Percentiles rank a stretch among this genome's conserved stretches.
phyloP scores from a whole-genome alignment of 176 grass and related monocot species.

The Urochloa ruziziensis region DNA sequence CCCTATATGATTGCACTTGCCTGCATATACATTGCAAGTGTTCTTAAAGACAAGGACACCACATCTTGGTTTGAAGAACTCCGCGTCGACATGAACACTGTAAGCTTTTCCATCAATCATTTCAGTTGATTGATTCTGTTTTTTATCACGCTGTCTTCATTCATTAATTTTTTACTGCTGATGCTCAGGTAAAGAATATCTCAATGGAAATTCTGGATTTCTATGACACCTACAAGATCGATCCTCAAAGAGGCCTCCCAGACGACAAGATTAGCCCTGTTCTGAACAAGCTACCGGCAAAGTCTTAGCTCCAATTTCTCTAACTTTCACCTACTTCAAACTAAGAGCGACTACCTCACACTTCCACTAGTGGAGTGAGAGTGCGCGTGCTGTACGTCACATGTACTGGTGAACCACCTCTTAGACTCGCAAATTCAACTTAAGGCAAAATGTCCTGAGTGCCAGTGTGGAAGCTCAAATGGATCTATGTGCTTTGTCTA shows the following conservation, averaged over 20 bases:
- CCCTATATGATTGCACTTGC: conserved; percentile 97
- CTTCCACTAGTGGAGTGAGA: not conserved
- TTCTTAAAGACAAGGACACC: conserved; percentile 84
- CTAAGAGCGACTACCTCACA: not conserved
- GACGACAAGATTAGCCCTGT: conserved; percentile 78
- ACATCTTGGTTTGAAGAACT: conserved; percentile 92
- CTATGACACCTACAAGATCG: conserved; percentile 77
- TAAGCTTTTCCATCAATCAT: conserved; percentile 3
- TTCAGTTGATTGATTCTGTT: not conserved
- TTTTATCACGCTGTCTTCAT: not conserved
- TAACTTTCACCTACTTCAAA: not conserved
- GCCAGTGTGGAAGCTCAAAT: not conserved
- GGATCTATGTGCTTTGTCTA: not conserved
- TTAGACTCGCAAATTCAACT: not conserved
- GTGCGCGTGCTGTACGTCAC: not conserved
- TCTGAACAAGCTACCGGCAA: conserved; percentile 73
- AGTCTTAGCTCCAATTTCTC: conserved; percentile 18
- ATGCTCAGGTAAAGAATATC: conserved; percentile 76
- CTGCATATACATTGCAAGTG: conserved; percentile 87
- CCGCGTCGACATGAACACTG: conserved; percentile 88
- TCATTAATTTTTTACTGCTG: not conserved
- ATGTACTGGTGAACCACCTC: not conserved
- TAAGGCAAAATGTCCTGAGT: not conserved
- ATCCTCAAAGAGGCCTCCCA: conserved; percentile 51
- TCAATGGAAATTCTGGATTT: conserved; percentile 95